phyloP scores from a whole-genome alignment of 352 stramenopile species.

The Phytophthora nicotianae region DNA sequence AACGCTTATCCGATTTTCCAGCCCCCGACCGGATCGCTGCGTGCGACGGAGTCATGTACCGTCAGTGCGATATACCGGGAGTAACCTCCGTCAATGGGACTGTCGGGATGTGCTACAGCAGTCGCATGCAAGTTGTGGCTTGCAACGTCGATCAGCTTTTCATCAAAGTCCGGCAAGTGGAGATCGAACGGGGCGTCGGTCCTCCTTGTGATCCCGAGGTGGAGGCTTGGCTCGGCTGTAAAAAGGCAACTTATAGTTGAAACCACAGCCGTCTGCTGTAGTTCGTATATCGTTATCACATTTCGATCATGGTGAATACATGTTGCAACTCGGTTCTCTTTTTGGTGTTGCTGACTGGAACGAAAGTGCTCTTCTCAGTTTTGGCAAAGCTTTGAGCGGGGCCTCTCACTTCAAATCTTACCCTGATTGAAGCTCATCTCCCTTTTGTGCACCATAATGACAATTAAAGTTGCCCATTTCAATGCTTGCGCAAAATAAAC shows the following conservation, averaged over 20 bases:
- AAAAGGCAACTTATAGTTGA: too few species aligned
- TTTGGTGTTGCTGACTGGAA: too few species aligned
- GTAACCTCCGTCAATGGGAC: neutral
- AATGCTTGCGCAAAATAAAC: slow-evolving; percentile 1
- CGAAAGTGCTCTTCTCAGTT: too few species aligned
- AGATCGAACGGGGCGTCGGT: neutral
- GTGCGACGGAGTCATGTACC: neutral
- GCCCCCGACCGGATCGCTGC: neutral
- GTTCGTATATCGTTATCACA: too few species aligned
- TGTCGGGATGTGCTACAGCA: neutral
- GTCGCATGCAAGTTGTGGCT: neutral
- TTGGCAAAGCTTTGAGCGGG: too few species aligned
- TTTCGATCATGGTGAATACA: too few species aligned
- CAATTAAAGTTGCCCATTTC: neutral
- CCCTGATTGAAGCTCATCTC: too few species aligned
- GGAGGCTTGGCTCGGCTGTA: neutral
- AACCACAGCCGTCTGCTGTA: too few species aligned
- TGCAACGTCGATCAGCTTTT: neutral
- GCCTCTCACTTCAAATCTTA: too few species aligned
- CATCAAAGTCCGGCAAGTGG: neutral
- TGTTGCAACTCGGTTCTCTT: too few species aligned
- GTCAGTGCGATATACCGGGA: neutral
- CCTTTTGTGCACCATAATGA: neutral
- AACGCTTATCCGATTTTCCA: neutral
- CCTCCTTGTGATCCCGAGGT: neutral